Conservation (phyloP, 179 eudicot genomes). For the Pouteria campechiana region DNA sequence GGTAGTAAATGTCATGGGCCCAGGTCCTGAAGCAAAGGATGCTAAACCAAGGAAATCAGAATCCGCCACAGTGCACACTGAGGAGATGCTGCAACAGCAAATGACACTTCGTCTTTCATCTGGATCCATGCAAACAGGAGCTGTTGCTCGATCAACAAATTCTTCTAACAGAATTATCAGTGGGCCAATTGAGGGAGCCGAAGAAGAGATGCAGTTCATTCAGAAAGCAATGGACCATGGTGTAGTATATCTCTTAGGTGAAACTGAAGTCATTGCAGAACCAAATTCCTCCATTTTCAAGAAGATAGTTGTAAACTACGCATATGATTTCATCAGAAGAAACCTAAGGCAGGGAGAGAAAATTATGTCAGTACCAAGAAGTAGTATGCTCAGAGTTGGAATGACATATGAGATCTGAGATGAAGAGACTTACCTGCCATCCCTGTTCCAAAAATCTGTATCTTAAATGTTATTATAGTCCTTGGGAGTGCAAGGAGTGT, state of each 20-base stretch:
- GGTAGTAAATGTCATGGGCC: no score
- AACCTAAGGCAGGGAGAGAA: conserved; percentile 34
- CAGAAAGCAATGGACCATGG: conserved; percentile 26
- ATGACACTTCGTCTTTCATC: conserved; percentile 4
- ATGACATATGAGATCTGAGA: conserved; percentile 42
- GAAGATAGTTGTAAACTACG: conserved; percentile 31
- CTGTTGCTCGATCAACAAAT: conserved; percentile 1
- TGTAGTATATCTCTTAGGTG: conserved; percentile 37
- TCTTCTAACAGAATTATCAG: conserved; percentile 6
- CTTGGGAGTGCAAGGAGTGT: no score
- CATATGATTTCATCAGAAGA: conserved; percentile 31
- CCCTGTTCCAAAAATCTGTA: no score
- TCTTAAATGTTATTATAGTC: no score
- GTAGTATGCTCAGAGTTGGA: conserved; percentile 37
- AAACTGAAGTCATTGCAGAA: conserved; percentile 29
- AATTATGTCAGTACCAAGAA: conserved; percentile 22
- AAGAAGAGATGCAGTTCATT: conserved; percentile 26
- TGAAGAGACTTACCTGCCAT: no score
- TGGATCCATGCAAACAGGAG: conserved; percentile 10
- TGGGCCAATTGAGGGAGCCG: conserved; percentile 4
- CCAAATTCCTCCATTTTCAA: conserved; percentile 22
- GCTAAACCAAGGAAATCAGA: not conserved
- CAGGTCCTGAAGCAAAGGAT: not conserved
- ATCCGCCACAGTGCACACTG: conserved; percentile 6
- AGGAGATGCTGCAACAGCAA: conserved; percentile 5